These are phyloP conservation scores for Cladosporium sp. DNA, from an alignment of 2,329 filamentous ascomycete species.

Conservation along the genomic window DNA sequence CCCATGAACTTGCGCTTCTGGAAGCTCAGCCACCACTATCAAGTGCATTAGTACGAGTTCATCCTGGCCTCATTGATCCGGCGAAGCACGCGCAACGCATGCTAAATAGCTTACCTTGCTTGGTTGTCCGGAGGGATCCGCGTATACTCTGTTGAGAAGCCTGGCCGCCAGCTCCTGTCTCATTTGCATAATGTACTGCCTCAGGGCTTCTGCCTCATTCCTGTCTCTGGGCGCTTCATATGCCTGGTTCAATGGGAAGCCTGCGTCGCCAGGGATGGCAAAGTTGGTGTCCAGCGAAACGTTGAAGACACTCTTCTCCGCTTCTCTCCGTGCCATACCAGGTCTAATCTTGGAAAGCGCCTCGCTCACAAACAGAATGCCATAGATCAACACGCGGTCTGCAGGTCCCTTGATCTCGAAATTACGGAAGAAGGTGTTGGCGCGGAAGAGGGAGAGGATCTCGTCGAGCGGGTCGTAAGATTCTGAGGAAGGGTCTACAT, in stretches of 20 bases:
- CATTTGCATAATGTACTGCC: conserved; percentile 87
- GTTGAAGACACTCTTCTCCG: conserved; percentile 78
- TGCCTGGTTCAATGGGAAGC: conserved; percentile 91
- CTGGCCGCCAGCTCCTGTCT: conserved; percentile 83
- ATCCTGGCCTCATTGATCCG: background rate
- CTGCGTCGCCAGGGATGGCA: conserved; percentile 86
- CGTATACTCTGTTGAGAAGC: conserved; percentile 81
- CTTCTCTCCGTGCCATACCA: conserved; percentile 59
- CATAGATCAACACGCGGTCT: conserved; percentile 91
- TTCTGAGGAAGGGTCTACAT: conserved; percentile 74
- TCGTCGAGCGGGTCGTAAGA: conserved; percentile 97
- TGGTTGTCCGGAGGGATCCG: conserved; percentile 60
- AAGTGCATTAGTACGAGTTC: conserved; percentile 30
- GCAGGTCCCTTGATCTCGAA: conserved; percentile 98
- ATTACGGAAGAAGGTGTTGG: conserved; percentile 98
- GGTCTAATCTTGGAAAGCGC: conserved; percentile 84
- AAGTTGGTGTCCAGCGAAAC: conserved; percentile 89
- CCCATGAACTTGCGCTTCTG: conserved; percentile 99
- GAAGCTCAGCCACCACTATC: conserved; percentile 97
- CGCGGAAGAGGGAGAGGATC: conserved; percentile 85
- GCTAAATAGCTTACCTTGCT: conserved; percentile 48
- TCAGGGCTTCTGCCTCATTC: conserved; percentile 81
- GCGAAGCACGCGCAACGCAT: too few relatives aligned
- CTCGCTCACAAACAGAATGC: conserved; percentile 90
- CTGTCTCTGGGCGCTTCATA: conserved; percentile 85